phyloP scores from a whole-genome alignment of 2,329 filamentous ascomycete genomes.

The Exophiala spinifera region DNA sequence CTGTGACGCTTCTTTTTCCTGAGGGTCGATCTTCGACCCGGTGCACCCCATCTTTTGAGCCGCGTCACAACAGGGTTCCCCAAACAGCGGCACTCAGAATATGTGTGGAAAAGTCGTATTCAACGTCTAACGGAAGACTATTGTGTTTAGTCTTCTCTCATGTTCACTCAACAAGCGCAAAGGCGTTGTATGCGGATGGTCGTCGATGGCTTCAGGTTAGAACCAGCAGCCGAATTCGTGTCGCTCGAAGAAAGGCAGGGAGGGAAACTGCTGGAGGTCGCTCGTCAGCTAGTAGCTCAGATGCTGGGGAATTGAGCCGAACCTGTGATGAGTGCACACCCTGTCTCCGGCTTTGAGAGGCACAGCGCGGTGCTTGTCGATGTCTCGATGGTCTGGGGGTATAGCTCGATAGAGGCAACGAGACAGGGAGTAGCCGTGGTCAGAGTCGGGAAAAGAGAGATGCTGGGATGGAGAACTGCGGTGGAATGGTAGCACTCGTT shows the following conservation, averaged over 20 bases:
- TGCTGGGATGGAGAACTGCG: slow-evolving; percentile 1
- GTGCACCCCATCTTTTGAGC: slow-evolving; percentile 43
- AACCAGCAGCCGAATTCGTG: background rate
- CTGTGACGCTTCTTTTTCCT: slow-evolving; percentile 42
- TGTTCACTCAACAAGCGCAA: background rate
- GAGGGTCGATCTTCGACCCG: slow-evolving; percentile 40
- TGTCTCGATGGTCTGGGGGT: background rate
- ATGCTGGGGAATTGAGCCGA: background rate
- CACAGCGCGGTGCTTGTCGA: background rate
- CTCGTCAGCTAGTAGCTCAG: background rate
- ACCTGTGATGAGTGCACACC: background rate
- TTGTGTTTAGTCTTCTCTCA: background rate
- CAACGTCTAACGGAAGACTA: background rate
- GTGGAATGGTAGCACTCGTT: background rate
- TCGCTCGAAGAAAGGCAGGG: background rate
- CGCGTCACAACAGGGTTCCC: slow-evolving; percentile 3
- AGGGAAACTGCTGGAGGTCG: background rate
- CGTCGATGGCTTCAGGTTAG: background rate
- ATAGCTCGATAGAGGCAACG: background rate
- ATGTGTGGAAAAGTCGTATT: too few relatives aligned
- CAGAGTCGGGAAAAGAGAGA: background rate
- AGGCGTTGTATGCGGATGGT: background rate
- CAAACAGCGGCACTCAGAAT: background rate
- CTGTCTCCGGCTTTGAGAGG: background rate
- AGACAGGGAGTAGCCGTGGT: background rate